Evolutionary conservation across 2,329 filamentous ascomycete genomes (phyloP), one percentile per base, ranked within the genome.

Genomic region (Aspergillus pseudonomiae): DNA sequence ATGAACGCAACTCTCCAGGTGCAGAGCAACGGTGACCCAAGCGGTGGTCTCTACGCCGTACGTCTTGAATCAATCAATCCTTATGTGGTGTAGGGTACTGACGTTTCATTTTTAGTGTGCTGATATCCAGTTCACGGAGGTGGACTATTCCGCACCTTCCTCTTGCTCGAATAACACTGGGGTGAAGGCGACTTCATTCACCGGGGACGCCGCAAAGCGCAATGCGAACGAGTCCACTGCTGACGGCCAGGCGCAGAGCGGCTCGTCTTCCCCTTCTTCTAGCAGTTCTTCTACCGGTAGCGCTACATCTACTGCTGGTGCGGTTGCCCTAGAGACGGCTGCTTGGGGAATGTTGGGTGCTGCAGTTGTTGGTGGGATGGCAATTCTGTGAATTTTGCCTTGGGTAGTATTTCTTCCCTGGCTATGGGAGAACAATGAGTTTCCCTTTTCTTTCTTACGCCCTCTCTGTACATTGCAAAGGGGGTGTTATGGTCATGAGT

Each of bases 1-100:
- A 83, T 85, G 67, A 82, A 85, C 55, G 90, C 85, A 16, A 89
- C 86, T 36, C 80, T 93, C 61, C 91, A 93, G 79, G 86, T 93
- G 58, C 84, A 92, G 41, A 89, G 87, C 4, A 81, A 87, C 54
- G 88, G 86, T 32, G 81, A 85, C 26, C 80, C 79, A 4, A 84
- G 82, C 24, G 83, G 82, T 45, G 88, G 89, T 19, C 79, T 93
- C 36, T 93, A 92, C 78, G 91, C 89, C 77, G 84, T 86, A 75
- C 71, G 67, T 62, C 52, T 52, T 41, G 2, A n/a, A 26, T 12
- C 21, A 16, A 60, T 59, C 57, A 43, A 58, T 60, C 50, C 21
- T 48, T 56, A 57, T 61, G 21, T 19, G n/a, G 26, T 30, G 41
- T 39, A 10, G 26, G 9, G 10, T 45, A 24, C 5, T 32, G 30